Conservation (phyloP, 2,329 filamentous ascomycete species). For the Pseudogymnoascus destructans region DNA sequence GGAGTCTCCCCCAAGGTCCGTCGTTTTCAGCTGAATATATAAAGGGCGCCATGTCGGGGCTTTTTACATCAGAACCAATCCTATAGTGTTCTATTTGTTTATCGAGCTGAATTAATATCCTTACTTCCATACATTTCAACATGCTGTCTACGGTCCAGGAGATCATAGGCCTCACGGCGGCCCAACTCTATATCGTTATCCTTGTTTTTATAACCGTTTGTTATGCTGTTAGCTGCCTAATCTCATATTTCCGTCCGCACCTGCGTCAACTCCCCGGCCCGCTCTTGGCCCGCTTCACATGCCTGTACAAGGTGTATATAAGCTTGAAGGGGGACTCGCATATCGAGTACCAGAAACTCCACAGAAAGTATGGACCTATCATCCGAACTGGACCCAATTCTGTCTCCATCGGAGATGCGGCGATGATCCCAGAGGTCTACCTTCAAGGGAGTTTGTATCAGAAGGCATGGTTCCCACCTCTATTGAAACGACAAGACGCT, state of each 20-base stretch:
- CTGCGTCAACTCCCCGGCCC: slow-evolving; percentile 17
- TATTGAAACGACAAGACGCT: background rate
- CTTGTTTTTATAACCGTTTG: background rate
- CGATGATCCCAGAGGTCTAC: slow-evolving; percentile 9
- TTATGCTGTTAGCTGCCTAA: background rate
- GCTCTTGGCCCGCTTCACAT: slow-evolving; percentile 15
- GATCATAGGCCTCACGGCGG: background rate
- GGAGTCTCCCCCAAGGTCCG: background rate
- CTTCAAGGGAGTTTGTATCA: slow-evolving; percentile 1
- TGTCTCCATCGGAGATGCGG: slow-evolving; percentile 3
- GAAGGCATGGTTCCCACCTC: background rate
- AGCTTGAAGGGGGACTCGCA: background rate
- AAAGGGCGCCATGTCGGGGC: background rate
- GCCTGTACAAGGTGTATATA: background rate
- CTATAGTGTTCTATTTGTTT: background rate
- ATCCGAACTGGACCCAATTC: slow-evolving; percentile 11
- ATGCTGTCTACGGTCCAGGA: background rate
- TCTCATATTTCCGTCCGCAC: background rate
- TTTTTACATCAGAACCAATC: background rate
- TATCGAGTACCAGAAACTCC: background rate
- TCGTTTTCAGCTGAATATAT: background rate
- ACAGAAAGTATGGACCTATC: slow-evolving; percentile 9
- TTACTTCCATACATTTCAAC: background rate
- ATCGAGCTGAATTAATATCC: background rate
- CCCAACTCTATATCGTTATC: background rate